These are phyloP conservation scores for Astragalus glycyphyllos DNA, from an alignment of 306 rosid genomes.

Conservation along the genomic window DNA sequence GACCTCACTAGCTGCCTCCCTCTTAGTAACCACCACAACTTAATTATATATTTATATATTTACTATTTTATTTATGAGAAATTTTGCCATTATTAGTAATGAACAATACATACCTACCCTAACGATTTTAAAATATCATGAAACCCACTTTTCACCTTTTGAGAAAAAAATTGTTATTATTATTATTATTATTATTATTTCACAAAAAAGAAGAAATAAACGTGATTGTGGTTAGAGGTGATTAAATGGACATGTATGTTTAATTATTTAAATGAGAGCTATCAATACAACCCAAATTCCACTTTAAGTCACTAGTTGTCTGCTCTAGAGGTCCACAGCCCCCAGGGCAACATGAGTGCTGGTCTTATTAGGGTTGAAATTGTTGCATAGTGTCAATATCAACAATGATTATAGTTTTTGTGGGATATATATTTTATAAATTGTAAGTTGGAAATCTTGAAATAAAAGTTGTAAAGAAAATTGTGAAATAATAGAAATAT, in stretches of 20 bases:
- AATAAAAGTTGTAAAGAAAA: too few relatives aligned
- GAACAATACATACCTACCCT: not conserved
- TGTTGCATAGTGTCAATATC: conserved; percentile 31
- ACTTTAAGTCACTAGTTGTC: conserved; percentile 47
- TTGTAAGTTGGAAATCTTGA: too few relatives aligned
- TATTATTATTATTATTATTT: too few relatives aligned
- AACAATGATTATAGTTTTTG: conserved; percentile 37
- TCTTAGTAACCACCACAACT: too few relatives aligned
- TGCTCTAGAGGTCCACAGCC: conserved; percentile 32
- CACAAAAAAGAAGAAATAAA: not conserved
- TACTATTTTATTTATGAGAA: not conserved
- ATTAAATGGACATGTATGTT: conserved; percentile 32
- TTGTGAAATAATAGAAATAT: too few relatives aligned
- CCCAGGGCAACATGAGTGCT: conserved; percentile 34
- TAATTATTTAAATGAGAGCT: conserved; percentile 22
- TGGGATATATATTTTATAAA: too few relatives aligned
- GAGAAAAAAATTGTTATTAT: conserved; percentile 5
- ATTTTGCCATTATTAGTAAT: not conserved
- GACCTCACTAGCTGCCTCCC: too few relatives aligned
- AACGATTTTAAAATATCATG: not conserved
- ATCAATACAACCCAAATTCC: conserved; percentile 28
- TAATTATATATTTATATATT: too few relatives aligned
- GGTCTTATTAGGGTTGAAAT: conserved; percentile 42
- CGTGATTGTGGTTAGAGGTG: conserved; percentile 33
- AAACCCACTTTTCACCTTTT: conserved; percentile 47